Base-by-base conservation (phyloP, 2,329 filamentous ascomycete species). In the Arthrinium phaeospermum region DNA sequence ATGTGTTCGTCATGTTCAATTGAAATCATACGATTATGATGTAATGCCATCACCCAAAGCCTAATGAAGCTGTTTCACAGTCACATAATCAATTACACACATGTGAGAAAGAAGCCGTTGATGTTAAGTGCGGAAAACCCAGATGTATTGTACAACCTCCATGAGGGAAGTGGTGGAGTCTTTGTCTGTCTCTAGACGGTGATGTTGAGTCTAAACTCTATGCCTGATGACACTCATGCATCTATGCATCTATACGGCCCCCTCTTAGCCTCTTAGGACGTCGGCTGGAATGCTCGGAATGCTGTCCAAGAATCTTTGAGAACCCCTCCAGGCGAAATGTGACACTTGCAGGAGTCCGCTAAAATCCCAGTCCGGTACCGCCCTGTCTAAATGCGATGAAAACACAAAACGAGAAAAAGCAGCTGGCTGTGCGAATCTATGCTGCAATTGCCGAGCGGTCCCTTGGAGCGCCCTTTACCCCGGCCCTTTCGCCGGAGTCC, bases 101-200 rank as follows among this genome's bases (percentile, higher is more conserved):
- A 14, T n/a, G 10, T 5, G 10, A 22, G 34, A 41, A 41, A 5
- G 3, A 41, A 64, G 30, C 3, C 19, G 14, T 14, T 64, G 19
- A 6, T 61, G 16, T 61, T 14, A 64, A 64, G 57, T 64, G 30
- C 30, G 57, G 34, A 37, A 70, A 74, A 78, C 75, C 75, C 73
- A 77, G 78, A 72, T 80, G 74, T 80, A 80, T 80, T 79, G 75
- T 80, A 80, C 79, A 80, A 77, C 76, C 74, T 75, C 57, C 76
- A 74, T 19, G 73, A 67, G 69, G 75, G 75, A 77, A 77, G 76
- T 76, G 73, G 74, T 74, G 72, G 74, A 22, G 53, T 71, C 51
- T 53, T 45, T 73, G 73, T 76, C 69, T 77, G 77, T 75, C 75
- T 80, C 77, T 79, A 79, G 76, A 77, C 77, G 74, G 75, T 73